Evolutionary conservation across 352 stramenopile species (phyloP).

Genomic region (Globisporangium acanthophoron): DNA sequence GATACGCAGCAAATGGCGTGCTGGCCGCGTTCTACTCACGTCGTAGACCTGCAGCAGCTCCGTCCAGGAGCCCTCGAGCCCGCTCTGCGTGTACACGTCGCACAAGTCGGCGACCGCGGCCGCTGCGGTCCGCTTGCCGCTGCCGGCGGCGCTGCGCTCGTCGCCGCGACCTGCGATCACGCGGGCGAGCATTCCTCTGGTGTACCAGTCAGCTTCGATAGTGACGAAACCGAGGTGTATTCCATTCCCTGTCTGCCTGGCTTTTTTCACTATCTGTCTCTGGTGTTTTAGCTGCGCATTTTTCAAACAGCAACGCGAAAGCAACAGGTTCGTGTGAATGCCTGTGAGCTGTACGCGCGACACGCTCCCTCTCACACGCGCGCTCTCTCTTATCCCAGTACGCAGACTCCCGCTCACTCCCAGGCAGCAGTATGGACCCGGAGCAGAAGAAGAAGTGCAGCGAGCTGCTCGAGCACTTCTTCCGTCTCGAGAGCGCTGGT

Average conservation of each 20-base stretch:
- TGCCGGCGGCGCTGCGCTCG: not conserved
- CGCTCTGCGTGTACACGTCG: constrained; percentile 60
- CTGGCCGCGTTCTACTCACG: constrained; percentile 18
- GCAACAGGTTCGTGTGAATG: too few species aligned
- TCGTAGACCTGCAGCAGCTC: constrained; percentile 71
- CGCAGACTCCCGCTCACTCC: not conserved
- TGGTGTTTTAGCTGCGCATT: not conserved
- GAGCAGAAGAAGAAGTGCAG: constrained; percentile 80
- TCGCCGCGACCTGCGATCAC: constrained; percentile 13
- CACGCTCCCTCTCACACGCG: not conserved
- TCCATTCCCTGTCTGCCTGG: not conserved
- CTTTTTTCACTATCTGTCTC: not conserved
- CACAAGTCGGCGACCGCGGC: constrained; percentile 45
- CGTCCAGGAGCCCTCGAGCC: constrained; percentile 57
- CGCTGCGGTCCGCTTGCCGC: constrained; percentile 12
- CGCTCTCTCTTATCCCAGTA: not conserved
- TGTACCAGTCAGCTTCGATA: not conserved
- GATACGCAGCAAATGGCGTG: not conserved
- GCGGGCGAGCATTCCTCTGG: constrained; percentile 6
- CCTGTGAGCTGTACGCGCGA: too few species aligned
- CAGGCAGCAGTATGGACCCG: constrained; percentile 40
- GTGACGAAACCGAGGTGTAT: not conserved
- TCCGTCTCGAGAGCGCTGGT: constrained; percentile 77
- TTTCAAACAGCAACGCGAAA: not conserved
- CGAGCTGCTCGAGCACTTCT: constrained; percentile 76